These are phyloP conservation scores for Helminthosporium solani DNA, from an alignment of 2,329 filamentous ascomycete species.

Conservation along the genomic window DNA sequence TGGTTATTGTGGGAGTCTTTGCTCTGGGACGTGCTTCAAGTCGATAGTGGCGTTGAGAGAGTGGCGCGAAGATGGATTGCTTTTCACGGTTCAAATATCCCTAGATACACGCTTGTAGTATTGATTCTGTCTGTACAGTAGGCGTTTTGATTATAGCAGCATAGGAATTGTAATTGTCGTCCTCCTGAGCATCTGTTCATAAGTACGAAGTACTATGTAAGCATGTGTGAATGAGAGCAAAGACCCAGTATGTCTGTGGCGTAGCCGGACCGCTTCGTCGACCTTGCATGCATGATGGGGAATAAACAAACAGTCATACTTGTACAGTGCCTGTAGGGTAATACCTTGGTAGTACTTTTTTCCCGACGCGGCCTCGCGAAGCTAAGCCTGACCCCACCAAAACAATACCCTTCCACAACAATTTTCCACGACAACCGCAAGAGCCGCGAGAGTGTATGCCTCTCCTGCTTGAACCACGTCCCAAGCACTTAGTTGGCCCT, in stretches of 20 bases:
- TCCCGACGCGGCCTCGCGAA: neutral
- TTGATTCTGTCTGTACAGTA: slow-evolving; percentile 14
- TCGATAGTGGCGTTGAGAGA: slow-evolving; percentile 35
- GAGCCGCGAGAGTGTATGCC: neutral
- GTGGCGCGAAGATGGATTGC: slow-evolving; percentile 8
- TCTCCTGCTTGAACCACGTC: neutral
- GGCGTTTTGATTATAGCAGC: slow-evolving; percentile 5
- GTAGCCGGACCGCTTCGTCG: too few species aligned
- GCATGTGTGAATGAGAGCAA: too few species aligned
- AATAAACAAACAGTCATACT: neutral
- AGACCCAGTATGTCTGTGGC: too few species aligned
- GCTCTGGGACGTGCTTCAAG: slow-evolving; percentile 70
- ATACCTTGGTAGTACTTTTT: neutral
- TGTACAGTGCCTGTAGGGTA: neutral
- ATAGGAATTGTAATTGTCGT: neutral
- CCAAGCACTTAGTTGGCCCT: neutral
- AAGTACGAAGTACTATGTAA: too few species aligned
- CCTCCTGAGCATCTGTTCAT: neutral
- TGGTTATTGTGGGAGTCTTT: slow-evolving; percentile 92
- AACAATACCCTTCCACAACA: neutral
- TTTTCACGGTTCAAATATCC: slow-evolving; percentile 23
- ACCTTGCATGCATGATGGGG: too few species aligned
- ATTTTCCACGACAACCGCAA: neutral
- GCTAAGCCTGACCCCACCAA: slow-evolving; percentile 1
- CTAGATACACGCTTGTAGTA: slow-evolving; percentile 12